phyloP scores from a whole-genome alignment of 2,329 filamentous ascomycete species.

The Penicillium rolfsii region DNA sequence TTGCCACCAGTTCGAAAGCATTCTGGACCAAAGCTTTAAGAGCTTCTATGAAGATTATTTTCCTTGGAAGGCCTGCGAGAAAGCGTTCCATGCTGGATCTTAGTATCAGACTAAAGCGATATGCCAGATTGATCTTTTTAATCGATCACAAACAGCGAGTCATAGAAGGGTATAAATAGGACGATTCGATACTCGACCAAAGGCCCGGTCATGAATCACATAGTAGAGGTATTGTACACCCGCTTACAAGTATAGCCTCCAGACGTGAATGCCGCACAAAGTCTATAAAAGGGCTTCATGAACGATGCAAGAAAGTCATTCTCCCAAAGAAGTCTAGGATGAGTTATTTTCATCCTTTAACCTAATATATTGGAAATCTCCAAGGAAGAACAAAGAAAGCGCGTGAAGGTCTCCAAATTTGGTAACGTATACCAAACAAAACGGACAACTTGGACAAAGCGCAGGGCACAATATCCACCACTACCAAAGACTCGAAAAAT shows the following conservation, averaged over 20 bases:
- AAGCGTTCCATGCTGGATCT: background rate
- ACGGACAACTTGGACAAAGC: background rate
- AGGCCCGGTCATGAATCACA: background rate
- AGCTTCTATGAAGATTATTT: background rate
- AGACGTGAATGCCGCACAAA: background rate
- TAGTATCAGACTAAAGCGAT: background rate
- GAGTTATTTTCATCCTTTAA: background rate
- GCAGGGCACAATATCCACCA: background rate
- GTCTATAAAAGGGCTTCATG: background rate
- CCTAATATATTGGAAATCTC: background rate
- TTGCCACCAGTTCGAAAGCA: background rate
- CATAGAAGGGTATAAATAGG: background rate
- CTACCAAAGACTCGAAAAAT: constrained; percentile 3
- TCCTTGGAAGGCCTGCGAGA: background rate
- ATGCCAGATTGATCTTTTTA: background rate
- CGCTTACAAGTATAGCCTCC: background rate
- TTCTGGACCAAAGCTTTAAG: background rate
- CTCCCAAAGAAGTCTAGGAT: background rate
- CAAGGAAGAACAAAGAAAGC: background rate
- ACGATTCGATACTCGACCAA: background rate
- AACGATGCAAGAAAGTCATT: background rate
- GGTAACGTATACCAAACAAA: background rate
- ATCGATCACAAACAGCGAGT: background rate
- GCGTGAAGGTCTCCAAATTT: background rate
- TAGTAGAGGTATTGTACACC: background rate